Evolutionary conservation across 768 basidiomycete genomes (phyloP).

Genomic region (Hypsizygus marmoreus): DNA sequence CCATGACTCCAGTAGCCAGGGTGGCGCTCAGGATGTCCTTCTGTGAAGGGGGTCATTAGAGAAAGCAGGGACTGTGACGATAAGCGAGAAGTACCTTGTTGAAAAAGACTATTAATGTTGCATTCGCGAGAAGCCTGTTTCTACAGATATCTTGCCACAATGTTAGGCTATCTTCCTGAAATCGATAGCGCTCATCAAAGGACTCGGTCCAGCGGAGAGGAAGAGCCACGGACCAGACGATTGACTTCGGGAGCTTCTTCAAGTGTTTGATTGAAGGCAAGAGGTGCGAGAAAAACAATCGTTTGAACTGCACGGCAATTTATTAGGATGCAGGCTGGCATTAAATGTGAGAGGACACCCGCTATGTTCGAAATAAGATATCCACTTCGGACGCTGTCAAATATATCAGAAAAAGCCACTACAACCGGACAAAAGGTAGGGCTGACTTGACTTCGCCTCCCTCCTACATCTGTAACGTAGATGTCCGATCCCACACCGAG

Average conservation of each 20-base stretch:
- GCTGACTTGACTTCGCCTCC: constrained; percentile 52
- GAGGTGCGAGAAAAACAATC: constrained; percentile 81
- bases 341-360: constrained; percentile 3
- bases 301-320: constrained; percentile 53
- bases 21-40: constrained; percentile 59
- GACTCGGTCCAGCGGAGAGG: not conserved
- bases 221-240: constrained; percentile 48
- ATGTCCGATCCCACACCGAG: constrained; percentile 52
- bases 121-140: constrained; percentile 58
- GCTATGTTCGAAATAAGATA: constrained; percentile 78
- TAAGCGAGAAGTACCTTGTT: no score
- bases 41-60: constrained; percentile 16
- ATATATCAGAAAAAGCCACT: constrained; percentile 2
- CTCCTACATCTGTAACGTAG: constrained; percentile 73
- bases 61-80: constrained; percentile 1
- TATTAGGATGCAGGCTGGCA: not conserved
- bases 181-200: not conserved
- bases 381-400: constrained; percentile 63
- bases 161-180: constrained; percentile 69
- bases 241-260: constrained; percentile 70
- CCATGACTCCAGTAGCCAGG: constrained; percentile 54
- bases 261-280: constrained; percentile 72
- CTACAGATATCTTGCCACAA: constrained; percentile 74
- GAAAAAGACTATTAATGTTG: constrained; percentile 73
- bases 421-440: not conserved